These are phyloP conservation scores for Umbilicaria muhlenbergii DNA, from an alignment of 495 filamentous ascomycete genomes.

Conservation along the genomic window DNA sequence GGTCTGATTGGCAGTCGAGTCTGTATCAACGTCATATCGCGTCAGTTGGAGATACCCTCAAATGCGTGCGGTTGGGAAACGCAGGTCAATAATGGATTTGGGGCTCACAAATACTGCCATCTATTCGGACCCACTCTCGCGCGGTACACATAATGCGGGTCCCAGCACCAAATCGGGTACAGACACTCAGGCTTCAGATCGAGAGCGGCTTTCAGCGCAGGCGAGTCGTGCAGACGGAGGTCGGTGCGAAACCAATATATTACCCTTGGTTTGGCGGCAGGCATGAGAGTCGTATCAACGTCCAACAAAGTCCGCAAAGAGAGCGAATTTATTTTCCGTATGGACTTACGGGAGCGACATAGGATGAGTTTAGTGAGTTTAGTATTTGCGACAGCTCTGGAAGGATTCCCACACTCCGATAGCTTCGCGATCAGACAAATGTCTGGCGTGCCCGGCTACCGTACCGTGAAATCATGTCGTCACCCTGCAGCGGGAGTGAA, in stretches of 20 bases:
- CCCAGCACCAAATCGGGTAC: slow-evolving; percentile 57
- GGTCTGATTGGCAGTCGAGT: slow-evolving; percentile 47
- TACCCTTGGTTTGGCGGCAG: slow-evolving; percentile 31
- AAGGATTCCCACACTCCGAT: too few relatives aligned
- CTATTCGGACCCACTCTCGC: slow-evolving; percentile 48
- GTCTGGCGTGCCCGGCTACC: too few relatives aligned
- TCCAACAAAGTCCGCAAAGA: too few relatives aligned
- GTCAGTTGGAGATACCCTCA: background rate
- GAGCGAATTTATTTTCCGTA: too few relatives aligned
- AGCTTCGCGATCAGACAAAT: too few relatives aligned
- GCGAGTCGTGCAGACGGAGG: slow-evolving; percentile 55
- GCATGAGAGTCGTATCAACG: slow-evolving; percentile 5
- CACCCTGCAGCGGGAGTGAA: too few relatives aligned
- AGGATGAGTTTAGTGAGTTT: too few relatives aligned
- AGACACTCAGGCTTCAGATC: slow-evolving; percentile 43
- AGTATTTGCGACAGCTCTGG: too few relatives aligned
- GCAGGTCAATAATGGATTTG: background rate
- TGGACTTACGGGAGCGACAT: too few relatives aligned
- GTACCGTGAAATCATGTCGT: too few relatives aligned
- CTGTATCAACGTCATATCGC: slow-evolving; percentile 10
- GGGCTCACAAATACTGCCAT: slow-evolving; percentile 43
- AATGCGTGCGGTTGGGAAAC: background rate
- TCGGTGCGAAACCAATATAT: slow-evolving; percentile 69
- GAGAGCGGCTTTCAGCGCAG: slow-evolving; percentile 47
- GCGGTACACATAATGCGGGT: slow-evolving; percentile 57